Base-by-base conservation (phyloP, 108 stramenopile genomes). In the Cyclotella cryptica region DNA sequence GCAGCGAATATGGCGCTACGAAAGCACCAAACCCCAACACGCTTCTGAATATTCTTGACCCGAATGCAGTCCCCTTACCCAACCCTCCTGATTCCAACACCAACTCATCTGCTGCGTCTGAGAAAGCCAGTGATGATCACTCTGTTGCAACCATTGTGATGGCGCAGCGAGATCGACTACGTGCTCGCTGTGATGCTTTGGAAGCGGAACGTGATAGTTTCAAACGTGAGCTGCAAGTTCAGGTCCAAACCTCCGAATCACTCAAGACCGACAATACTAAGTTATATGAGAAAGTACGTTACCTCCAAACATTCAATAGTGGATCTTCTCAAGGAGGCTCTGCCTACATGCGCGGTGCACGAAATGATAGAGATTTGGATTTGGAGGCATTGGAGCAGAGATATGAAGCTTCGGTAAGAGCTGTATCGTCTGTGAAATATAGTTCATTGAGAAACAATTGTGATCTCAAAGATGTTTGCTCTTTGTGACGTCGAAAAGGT, bases 101-200 rank as follows among this genome's bases (percentile, higher is more conserved):
- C 24, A 40, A 54, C 43, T 11, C 60, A 14, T 30, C 75, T 1
- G 10, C 83, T 26, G 26, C 71, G 3, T 66, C 81, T 22, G 94
- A 96, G 46, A 87, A 90, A 72, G 84, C 83, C 2, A 74, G 84
- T 24, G 94, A 95, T 69, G 92, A 95, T 73, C 94, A 93, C 69
- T 95, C 94, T 14, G 94, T 95, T 24, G 94, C 92, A 17, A 95
- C 91, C 39, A 96, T 96, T 54, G 87, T 96, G 41, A 96, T 96
- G 93, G 90, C 93, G 8, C 93, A 94, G 70, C 85, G 93, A 12
- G 96, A 96, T 78, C 81, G 96, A 13, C 79, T 96, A 2, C 80
- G 91, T 13, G 88, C 86, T 42, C 71, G 92, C 18, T 92, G 90
- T 53, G 93, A 93, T 44, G 84, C 88, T 27, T 74, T 96, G 26